Evolutionary conservation across 352 stramenopile species (phyloP).

Genomic region (Phytophthora tubulina): DNA sequence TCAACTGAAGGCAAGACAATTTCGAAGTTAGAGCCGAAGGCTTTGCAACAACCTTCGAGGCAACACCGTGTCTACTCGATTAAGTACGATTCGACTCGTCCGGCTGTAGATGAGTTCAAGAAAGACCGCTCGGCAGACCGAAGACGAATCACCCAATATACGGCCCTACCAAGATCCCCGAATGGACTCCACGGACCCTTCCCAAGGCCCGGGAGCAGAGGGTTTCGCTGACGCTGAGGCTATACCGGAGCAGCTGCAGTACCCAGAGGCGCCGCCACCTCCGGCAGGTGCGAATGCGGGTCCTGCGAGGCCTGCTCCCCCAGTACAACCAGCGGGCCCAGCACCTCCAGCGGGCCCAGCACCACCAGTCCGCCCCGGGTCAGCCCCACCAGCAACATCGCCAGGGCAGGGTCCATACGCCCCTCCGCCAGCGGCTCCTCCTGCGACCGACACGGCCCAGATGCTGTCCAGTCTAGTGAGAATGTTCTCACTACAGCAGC

Average conservation of each 20-base stretch:
- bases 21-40: conserved; percentile 18
- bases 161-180: conserved; percentile 9
- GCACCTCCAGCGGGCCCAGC: neutral
- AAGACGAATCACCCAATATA: conserved; percentile 17
- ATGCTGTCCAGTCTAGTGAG: neutral
- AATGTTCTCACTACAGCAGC: conserved; percentile 10
- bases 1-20: conserved; percentile 12
- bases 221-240: neutral
- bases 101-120: neutral
- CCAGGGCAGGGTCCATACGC: neutral
- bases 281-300: neutral
- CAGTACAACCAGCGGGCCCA: neutral
- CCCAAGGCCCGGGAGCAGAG: neutral
- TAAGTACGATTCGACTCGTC: conserved; percentile 20
- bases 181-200: neutral
- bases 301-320: neutral
- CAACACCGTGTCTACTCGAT: conserved; percentile 2
- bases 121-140: conserved; percentile 1
- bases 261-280: neutral
- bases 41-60: conserved; percentile 19
- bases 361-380: neutral
- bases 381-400: neutral
- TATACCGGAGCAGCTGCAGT: neutral
- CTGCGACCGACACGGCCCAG: neutral
- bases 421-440: neutral